phyloP scores from a whole-genome alignment of 2,329 filamentous ascomycete species.

The Epichloe gansuensis region DNA sequence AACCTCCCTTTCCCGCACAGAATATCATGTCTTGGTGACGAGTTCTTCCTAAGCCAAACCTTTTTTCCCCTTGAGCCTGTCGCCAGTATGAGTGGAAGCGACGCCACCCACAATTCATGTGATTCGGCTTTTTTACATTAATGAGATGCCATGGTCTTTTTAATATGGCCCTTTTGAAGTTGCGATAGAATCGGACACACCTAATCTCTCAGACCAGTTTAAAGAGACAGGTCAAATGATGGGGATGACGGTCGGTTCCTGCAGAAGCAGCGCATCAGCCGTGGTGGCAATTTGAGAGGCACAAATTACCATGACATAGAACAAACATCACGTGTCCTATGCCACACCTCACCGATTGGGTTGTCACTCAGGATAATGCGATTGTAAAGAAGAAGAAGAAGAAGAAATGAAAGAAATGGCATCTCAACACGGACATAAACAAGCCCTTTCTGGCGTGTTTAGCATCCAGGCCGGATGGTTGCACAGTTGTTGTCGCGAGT shows the following conservation, averaged over 20 bases:
- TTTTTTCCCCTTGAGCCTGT: conserved; percentile 1
- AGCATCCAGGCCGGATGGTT: not conserved
- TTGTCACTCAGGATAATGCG: conserved; percentile 5
- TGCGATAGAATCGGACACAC: not conserved
- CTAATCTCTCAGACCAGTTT: conserved; percentile 1
- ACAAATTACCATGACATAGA: conserved; percentile 4
- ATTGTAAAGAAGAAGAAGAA: not conserved
- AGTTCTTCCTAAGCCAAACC: not conserved
- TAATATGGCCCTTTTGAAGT: conserved; percentile 3
- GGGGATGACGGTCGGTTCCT: not conserved
- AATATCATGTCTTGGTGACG: not conserved
- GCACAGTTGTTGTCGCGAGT: not conserved
- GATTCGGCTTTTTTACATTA: conserved; percentile 4
- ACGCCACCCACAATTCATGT: conserved; percentile 5
- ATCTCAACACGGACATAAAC: conserved; percentile 3
- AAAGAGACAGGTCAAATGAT: not conserved
- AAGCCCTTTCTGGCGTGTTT: not conserved
- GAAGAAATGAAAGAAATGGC: not conserved
- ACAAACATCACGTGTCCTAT: conserved; percentile 7
- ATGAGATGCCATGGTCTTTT: conserved; percentile 5
- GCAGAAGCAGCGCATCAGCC: conserved; percentile 1
- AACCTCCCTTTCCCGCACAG: conserved; percentile 9
- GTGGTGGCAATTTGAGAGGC: conserved; percentile 1
- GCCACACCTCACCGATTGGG: conserved; percentile 3
- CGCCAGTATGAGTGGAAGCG: conserved; percentile 7